Base-by-base conservation (phyloP, 768 basidiomycete species). In the Pleurotus ostreatus region DNA sequence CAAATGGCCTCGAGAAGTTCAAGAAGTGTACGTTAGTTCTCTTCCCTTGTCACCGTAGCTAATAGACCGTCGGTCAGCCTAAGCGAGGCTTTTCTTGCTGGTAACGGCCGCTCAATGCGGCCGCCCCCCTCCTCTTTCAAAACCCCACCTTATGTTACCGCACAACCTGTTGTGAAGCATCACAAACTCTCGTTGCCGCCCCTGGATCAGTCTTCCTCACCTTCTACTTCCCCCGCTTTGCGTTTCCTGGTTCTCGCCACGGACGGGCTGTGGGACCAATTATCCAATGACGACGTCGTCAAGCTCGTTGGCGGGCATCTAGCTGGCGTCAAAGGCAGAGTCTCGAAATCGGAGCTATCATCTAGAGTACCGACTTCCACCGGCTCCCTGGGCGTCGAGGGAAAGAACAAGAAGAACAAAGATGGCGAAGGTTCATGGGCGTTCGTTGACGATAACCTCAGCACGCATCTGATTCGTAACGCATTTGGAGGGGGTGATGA, bases 131-230 rank as follows among this genome's bases (percentile, higher is more conserved):
- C 79, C 12, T 70, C 78, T 18, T 82, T 90, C 70, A 89, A 87
- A 69, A 92, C 94, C 3, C 94, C 94, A 2, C 94, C 94, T n/a
- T 97, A 96, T 69, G 93, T 96, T 20, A 94, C 80, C 30, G 84
- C 94, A 13, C 76, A 77, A 5, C 94, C 94, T 2, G 92, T 91
- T 37, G 84, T 94, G 25, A 89, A 86, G 2, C 87, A 93, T 62
- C 82, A 83, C 58, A 84, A 86, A 62, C 74, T 92, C 61, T 72
- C 79, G 12, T 80, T 88, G 65, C 72, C 79, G 20, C 65, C 77
- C 12, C 57, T 71, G 25, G 51, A 56, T 23, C 63, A 66, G 18
- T 56, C 65, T 26, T 54, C 65, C 56, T 61, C 61, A 58, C 65
- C 65, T 63, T 77, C 68, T 45, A 60, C n/a, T 8, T 12, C 30